Conservation (phyloP, 2,329 filamentous ascomycete species). For the Botrytis deweyae region DNA sequence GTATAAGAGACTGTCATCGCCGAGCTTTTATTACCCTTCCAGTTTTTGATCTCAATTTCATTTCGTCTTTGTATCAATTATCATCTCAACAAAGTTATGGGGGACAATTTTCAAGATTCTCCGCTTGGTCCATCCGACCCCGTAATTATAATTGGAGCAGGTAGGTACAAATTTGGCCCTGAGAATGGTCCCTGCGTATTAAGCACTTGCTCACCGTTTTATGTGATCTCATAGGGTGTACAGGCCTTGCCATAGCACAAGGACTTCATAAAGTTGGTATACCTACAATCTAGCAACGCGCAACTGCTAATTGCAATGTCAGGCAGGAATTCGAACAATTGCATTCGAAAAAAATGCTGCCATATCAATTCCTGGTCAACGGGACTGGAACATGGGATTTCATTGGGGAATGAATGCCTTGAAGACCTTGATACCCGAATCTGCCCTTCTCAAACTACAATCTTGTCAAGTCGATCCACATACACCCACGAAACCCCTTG, state of each 20-base stretch:
- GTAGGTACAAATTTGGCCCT: conserved; percentile 25
- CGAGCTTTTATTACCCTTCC: neutral
- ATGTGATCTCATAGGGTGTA: conserved; percentile 39
- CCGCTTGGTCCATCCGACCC: neutral
- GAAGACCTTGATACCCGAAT: conserved; percentile 38
- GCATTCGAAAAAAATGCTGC: conserved; percentile 36
- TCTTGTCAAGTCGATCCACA: conserved; percentile 38
- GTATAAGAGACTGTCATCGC: neutral
- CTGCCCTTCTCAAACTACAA: conserved; percentile 36
- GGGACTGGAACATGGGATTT: conserved; percentile 43
- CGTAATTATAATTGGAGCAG: conserved; percentile 33
- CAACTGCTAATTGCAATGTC: neutral
- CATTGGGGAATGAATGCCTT: conserved; percentile 41
- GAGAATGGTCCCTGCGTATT: neutral
- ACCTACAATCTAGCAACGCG: neutral
- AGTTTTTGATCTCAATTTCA: neutral
- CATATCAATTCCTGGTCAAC: conserved; percentile 30
- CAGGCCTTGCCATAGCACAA: conserved; percentile 44
- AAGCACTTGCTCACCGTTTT: neutral
- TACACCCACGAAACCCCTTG: conserved; percentile 33
- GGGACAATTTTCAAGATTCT: neutral
- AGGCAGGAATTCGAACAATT: conserved; percentile 30
- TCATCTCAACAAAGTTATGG: neutral
- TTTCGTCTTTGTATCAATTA: neutral
- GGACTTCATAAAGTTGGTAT: conserved; percentile 43